These are phyloP conservation scores for Coemansia sp. DNA, from an alignment of 192 early-diverging fungal species.

Conservation along the genomic window DNA sequence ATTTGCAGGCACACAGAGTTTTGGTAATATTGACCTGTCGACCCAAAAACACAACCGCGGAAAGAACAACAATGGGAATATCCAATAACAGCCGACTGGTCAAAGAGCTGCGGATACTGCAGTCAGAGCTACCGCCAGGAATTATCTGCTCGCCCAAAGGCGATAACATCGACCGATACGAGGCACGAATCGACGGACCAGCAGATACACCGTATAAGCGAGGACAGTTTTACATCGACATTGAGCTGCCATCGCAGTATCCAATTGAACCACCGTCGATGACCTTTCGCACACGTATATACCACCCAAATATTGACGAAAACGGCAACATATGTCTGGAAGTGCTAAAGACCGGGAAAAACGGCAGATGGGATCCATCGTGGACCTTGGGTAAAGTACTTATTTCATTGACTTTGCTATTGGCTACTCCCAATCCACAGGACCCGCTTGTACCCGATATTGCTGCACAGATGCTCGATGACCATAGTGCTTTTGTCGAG, in stretches of 20 bases:
- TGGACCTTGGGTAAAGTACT: slow-evolving; percentile 64
- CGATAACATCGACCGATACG: slow-evolving; percentile 59
- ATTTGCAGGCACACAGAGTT: too few species aligned
- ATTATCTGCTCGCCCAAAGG: slow-evolving; percentile 64
- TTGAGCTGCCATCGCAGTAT: slow-evolving; percentile 55
- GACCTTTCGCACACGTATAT: slow-evolving; percentile 71
- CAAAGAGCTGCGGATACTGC: slow-evolving; percentile 41
- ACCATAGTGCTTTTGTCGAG: slow-evolving; percentile 17
- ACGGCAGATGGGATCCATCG: slow-evolving; percentile 71
- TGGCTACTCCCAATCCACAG: slow-evolving; percentile 70
- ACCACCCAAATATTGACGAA: slow-evolving; percentile 82
- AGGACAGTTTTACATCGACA: slow-evolving; percentile 65
- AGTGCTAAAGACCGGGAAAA: slow-evolving; percentile 61
- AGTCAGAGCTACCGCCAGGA: slow-evolving; percentile 58
- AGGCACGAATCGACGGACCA: slow-evolving; percentile 65
- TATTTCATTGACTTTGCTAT: slow-evolving; percentile 58
- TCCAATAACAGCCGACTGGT: slow-evolving; percentile 21
- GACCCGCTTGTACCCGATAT: slow-evolving; percentile 73
- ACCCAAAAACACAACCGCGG: background rate
- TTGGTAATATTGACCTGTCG: too few species aligned
- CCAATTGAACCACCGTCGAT: slow-evolving; percentile 73
- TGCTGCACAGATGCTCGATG: slow-evolving; percentile 36
- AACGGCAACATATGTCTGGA: slow-evolving; percentile 74
- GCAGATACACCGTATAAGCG: slow-evolving; percentile 65
- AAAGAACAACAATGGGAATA: slow-evolving; percentile 1